Base-by-base conservation (phyloP, 257 asterid genomes). In the Forsythia suspensa region DNA sequence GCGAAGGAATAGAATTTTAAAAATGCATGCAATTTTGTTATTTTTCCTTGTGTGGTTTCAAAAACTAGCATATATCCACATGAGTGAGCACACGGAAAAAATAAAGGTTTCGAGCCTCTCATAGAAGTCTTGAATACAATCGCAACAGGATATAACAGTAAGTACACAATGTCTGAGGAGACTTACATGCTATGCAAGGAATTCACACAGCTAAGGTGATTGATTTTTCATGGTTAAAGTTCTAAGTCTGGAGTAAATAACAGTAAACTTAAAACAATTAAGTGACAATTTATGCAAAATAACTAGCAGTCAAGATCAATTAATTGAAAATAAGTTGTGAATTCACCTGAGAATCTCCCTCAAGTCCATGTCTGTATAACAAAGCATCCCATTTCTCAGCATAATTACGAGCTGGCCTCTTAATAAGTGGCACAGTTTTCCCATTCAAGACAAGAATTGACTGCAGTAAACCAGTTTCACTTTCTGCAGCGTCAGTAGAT, bases 371-470 rank as follows among this genome's bases (percentile, higher is more conserved):
- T 82, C 99, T 91, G 78, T 96, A 94, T 72, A 96, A 81, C 79
- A 96, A 84, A 77, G 99, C 98, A 88, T 96, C 97, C 99, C 99
- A 96, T 73, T 96, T 96, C 86, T 96, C 99, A 55, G 97, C 98
- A 37, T 90, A 67, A 85, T 90, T 90, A 75, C 94, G 99, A 72
- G 82, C 79, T 12, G 99, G 99, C 81, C 99, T 90, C 81, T 70
- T 86, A 77, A 96, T 94, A 79, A 96, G 99, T 13, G 97, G 99
- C 8, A 94, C 98, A 15, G 82, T 85, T 81, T 92, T 96, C 79
- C 97, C 96, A 77, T 91, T 88, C 82, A 84, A 73, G 76, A 71
- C 79, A 78, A 93, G 72, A 75, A 96, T 95, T 24, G 98, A 94
- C 84, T 94, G 98, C 79, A 96, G 88, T 59, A 96, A 86, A 61